These are phyloP conservation scores for Arabidopsis suecica DNA, from an alignment of 345 rosid genomes.

Conservation along the genomic window DNA sequence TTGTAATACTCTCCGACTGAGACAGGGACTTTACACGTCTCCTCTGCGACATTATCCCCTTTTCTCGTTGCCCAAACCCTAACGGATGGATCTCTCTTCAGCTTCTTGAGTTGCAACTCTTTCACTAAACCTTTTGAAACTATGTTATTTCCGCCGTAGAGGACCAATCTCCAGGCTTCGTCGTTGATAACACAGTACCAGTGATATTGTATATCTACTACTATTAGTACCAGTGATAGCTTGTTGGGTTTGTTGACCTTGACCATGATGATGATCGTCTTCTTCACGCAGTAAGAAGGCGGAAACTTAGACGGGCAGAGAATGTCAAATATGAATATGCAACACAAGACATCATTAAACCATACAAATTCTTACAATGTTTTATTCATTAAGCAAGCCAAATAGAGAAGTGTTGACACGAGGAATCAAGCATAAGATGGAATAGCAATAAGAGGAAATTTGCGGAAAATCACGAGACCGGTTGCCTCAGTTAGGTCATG, in stretches of 20 bases:
- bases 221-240: neutral
- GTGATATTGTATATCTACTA: constrained; percentile 6
- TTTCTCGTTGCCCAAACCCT: neutral
- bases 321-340: neutral
- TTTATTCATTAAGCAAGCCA: neutral
- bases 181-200: constrained; percentile 10
- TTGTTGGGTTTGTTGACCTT: neutral
- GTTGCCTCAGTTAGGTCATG: constrained; percentile 15
- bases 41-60: neutral
- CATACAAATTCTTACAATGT: neutral
- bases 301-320: neutral
- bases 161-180: constrained; percentile 3
- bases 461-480: constrained; percentile 20
- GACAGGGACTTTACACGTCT: neutral
- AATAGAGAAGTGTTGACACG: neutral
- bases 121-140: neutral
- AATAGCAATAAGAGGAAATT: constrained; percentile 23
- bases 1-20: constrained; percentile 11
- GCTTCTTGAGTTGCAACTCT: neutral
- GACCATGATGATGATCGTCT: neutral
- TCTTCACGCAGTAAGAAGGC: neutral
- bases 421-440: constrained; percentile 11
- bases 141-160: neutral
- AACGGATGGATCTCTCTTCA: neutral
- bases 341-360: neutral